Evolutionary conservation across 768 basidiomycete species (phyloP), one percentile per base, ranked within the genome.

Genomic region (Epithele typhae): DNA sequence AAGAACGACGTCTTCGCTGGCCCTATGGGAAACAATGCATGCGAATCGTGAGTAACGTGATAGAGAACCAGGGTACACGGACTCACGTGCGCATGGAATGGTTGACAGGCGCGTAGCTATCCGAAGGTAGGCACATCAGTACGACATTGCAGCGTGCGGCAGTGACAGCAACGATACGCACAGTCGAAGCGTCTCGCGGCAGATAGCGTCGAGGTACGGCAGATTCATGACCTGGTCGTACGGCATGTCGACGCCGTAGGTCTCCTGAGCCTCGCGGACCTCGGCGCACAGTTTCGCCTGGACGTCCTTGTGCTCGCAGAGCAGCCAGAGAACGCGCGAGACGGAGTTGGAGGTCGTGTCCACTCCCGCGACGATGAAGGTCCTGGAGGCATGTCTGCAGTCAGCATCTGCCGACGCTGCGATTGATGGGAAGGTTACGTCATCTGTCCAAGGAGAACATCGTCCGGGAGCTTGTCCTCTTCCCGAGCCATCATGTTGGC

Each of bases 1-100:
- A 7, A 85, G 71, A 2, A 78, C 57, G 52, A 82, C 78, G 54
- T 84, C 79, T 17, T 45, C 32, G 41, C 47, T 40, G 32, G 15
- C 27, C 14, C 27, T 30, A 30, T 14, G 27, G 27, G 14, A 30
- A 30, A 14, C 7, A 7, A 30, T 30, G 27, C 27, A 30, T 30
- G 7, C 27, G 14, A 14, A 30, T 7, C 27, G 27, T 30, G 27
- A 30, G 27, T 30, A 30, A n/a, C n/a, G n/a, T n/a, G n/a, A n/a
- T n/a, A n/a, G n/a, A n/a, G n/a, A 30, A 30, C 27, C 8, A 30
- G 27, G 27, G 27, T 30, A 14, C 8, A 30, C 27, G 27, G 7
- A 30, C 27, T 30, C 27, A 7, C 27, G n/a, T n/a, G n/a, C n/a
- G n/a, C n/a, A n/a, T n/a, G n/a, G n/a, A n/a, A n/a, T 30, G 27